Evolutionary conservation across 2,329 filamentous ascomycete species (phyloP).

Genomic region (Macrophomina phaseolina): DNA sequence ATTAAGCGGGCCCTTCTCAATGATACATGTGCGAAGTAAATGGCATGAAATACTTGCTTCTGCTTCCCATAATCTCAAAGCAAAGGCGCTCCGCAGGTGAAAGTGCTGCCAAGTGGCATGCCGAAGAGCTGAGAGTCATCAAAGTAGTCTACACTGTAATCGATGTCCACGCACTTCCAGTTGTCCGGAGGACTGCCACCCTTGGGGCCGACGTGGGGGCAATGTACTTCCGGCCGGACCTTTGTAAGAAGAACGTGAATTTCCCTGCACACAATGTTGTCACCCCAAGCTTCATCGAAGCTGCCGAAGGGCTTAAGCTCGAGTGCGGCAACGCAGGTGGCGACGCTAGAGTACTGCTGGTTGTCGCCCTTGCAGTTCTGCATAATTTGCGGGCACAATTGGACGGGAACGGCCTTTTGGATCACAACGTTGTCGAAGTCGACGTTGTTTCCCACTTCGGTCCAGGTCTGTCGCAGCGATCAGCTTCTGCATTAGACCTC

Average conservation of each 20-base stretch:
- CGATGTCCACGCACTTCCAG: constrained; percentile 37
- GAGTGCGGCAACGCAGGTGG: constrained; percentile 42
- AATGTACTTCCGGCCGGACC: constrained; percentile 36
- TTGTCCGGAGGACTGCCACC: constrained; percentile 30
- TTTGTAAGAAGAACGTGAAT: constrained; percentile 49
- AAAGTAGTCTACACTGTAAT: constrained; percentile 36
- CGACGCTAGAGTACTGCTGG: constrained; percentile 43
- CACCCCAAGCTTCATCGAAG: constrained; percentile 52
- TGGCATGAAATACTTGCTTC: too few species aligned
- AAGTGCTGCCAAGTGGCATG: background rate
- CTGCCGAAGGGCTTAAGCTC: constrained; percentile 45
- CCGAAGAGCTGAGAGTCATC: constrained; percentile 29
- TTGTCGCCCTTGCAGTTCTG: constrained; percentile 45
- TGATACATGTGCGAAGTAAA: too few species aligned
- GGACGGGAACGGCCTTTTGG: constrained; percentile 35
- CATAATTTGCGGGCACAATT: constrained; percentile 44
- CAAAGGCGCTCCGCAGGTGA: background rate
- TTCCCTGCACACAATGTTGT: constrained; percentile 51
- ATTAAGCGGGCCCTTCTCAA: too few species aligned
- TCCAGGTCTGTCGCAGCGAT: constrained; percentile 34
- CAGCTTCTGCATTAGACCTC: background rate
- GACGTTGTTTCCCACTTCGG: constrained; percentile 36
- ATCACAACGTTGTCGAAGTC: constrained; percentile 37
- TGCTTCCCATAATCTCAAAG: background rate
- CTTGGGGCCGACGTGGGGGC: constrained; percentile 37